These are phyloP conservation scores for Artomyces pyxidatus DNA, from an alignment of 768 basidiomycete species.

Conservation along the genomic window DNA sequence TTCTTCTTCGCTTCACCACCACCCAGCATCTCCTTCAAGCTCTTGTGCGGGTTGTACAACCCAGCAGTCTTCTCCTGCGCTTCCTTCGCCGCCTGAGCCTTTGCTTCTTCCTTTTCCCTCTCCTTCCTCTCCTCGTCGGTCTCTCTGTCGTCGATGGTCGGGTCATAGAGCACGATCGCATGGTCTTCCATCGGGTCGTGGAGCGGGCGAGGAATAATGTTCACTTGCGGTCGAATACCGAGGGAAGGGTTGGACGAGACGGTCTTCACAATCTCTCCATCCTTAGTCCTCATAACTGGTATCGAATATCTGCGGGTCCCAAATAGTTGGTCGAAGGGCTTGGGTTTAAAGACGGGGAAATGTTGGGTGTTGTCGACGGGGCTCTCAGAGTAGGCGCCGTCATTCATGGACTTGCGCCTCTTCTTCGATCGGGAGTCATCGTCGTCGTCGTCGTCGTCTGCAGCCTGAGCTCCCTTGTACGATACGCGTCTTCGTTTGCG, in stretches of 20 bases:
- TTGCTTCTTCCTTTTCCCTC: conserved; percentile 66
- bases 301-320: conserved; percentile 63
- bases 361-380: conserved; percentile 46
- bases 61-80: conserved; percentile 64
- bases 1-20: conserved; percentile 62
- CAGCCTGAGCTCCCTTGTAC: conserved; percentile 62
- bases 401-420: conserved; percentile 59
- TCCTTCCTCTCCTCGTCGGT: conserved; percentile 79
- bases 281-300: conserved; percentile 69
- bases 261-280: conserved; percentile 52
- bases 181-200: conserved; percentile 98
- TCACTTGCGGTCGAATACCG: conserved; percentile 75
- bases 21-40: conserved; percentile 69
- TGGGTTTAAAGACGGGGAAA: conserved; percentile 76
- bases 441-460: conserved; percentile 45
- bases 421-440: conserved; percentile 43
- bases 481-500: conserved; percentile 86
- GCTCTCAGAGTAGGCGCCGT: conserved; percentile 55
- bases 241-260: conserved; percentile 64
- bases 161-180: conserved; percentile 95
- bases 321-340: conserved; percentile 54
- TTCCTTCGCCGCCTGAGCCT: conserved; percentile 52
- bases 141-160: conserved; percentile 88
- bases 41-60: conserved; percentile 89
- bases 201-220: conserved; percentile 82